Evolutionary conservation across 768 basidiomycete genomes (phyloP).

Genomic region (Sporobolomyces roseus): DNA sequence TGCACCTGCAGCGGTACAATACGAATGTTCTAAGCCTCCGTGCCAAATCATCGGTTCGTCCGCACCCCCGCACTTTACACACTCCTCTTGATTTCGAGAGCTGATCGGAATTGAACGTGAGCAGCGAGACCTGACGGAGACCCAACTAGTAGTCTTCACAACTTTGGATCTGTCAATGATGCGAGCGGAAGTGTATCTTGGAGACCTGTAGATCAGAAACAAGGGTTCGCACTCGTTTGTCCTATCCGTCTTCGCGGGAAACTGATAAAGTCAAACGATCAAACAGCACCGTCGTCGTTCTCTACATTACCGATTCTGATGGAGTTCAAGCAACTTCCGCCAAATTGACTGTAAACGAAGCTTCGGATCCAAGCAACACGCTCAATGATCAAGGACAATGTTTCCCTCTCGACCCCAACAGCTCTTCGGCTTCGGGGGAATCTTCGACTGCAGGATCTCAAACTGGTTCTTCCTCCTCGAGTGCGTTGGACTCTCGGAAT

Average conservation of each 20-base stretch:
- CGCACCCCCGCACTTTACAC: neutral
- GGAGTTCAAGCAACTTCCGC: constrained; percentile 7
- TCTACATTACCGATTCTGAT: constrained; percentile 14
- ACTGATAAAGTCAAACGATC: neutral
- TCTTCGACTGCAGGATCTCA: no score
- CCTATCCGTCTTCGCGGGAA: no score
- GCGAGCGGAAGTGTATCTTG: neutral
- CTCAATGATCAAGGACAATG: constrained; percentile 1
- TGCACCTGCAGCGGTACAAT: constrained; percentile 13
- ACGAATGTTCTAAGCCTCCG: constrained; percentile 10
- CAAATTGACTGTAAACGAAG: constrained; percentile 2
- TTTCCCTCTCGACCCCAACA: no score
- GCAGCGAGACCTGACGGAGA: constrained; percentile 18
- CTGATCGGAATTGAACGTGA: neutral
- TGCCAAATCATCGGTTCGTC: constrained; percentile 19
- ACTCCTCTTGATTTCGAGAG: neutral
- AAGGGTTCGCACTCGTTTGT: neutral
- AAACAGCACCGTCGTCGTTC: constrained; percentile 1
- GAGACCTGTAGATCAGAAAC: constrained; percentile 15
- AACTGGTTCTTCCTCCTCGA: neutral
- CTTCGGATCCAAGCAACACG: neutral
- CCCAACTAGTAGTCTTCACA: neutral
- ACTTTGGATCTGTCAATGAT: constrained; percentile 10
- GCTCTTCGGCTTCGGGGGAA: no score
- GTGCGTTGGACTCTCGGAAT: neutral